Percentiles rank a stretch among this genome's conserved stretches.
Conservation (phyloP, 2,329 filamentous ascomycete genomes). For the Thermothelomyces thermophilus region DNA sequence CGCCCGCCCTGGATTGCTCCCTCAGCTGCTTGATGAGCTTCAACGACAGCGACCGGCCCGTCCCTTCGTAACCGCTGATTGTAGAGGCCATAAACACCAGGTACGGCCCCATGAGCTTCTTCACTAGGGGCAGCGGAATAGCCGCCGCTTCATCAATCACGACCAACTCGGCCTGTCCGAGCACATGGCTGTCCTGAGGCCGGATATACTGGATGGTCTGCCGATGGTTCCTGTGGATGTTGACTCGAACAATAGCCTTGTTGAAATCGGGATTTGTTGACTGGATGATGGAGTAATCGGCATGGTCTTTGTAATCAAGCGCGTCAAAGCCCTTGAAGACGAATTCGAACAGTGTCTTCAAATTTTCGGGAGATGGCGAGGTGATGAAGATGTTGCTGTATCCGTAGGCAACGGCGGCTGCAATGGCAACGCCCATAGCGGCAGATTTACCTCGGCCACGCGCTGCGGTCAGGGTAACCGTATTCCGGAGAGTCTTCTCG, state of each 20-base stretch:
- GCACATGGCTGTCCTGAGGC: constrained; percentile 88
- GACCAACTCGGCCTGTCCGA: constrained; percentile 89
- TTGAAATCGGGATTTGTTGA: constrained; percentile 98
- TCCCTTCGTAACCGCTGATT: constrained; percentile 98
- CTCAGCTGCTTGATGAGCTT: constrained; percentile 96
- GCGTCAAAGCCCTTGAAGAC: constrained; percentile 98
- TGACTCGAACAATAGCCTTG: constrained; percentile 96
- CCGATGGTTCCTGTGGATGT: constrained; percentile 87
- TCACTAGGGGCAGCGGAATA: constrained; percentile 85
- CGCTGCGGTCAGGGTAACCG: constrained; percentile 85
- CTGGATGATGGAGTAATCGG: constrained; percentile 96
- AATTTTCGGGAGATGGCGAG: constrained; percentile 91
- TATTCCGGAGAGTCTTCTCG: constrained; percentile 91
- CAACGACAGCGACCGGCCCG: constrained; percentile 84
- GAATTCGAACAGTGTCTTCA: constrained; percentile 98
- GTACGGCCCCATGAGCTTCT: constrained; percentile 93
- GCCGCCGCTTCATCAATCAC: constrained; percentile 98
- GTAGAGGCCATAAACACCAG: constrained; percentile 99
- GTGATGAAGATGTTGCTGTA: constrained; percentile 99
- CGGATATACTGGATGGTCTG: constrained; percentile 99
- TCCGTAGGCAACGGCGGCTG: constrained; percentile 87
- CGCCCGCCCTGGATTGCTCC: constrained; percentile 72
- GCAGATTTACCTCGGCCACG: constrained; percentile 96
- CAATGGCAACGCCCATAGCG: constrained; percentile 87
- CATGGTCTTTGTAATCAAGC: constrained; percentile 85